Percentiles rank a stretch among this genome's conserved stretches.
Evolutionary conservation across 352 stramenopile genomes (phyloP).

Genomic region (Thalassiosira exigua): DNA sequence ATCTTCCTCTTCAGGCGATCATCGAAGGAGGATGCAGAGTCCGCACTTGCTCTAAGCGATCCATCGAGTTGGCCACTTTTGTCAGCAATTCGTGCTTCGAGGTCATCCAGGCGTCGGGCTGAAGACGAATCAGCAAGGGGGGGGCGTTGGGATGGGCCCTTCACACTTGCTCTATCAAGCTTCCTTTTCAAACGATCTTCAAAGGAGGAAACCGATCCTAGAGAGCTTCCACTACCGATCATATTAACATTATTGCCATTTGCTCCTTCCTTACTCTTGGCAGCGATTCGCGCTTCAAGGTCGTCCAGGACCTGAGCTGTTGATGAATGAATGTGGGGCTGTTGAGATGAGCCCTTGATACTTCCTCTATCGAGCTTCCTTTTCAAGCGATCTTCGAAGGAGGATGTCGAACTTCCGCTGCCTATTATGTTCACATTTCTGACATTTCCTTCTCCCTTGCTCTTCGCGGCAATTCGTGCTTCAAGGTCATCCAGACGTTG

Average conservation of each 20-base stretch:
- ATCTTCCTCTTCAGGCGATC: slow-evolving; percentile 5
- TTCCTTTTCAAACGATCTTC: slow-evolving; percentile 20
- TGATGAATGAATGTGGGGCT: background rate
- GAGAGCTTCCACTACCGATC: background rate
- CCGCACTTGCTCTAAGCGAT: background rate
- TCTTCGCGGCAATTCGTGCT: no score
- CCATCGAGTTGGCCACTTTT: background rate
- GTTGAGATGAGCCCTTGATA: background rate
- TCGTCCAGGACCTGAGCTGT: background rate
- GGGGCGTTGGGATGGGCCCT: no score
- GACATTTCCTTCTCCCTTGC: background rate
- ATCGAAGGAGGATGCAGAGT: background rate
- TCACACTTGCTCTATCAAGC: background rate
- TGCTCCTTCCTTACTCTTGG: no score
- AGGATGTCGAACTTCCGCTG: background rate
- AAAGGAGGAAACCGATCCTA: background rate
- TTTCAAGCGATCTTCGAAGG: slow-evolving; percentile 9
- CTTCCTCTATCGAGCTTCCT: slow-evolving; percentile 6
- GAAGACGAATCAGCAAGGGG: no score
- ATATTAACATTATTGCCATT: no score
- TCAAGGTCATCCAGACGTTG: no score
- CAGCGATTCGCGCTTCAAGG: background rate
- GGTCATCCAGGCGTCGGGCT: background rate
- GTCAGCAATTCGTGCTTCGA: background rate
- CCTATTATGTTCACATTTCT: background rate